These are phyloP conservation scores for Hypholoma sublateritium DNA, from an alignment of 768 basidiomycete genomes.

Conservation along the genomic window DNA sequence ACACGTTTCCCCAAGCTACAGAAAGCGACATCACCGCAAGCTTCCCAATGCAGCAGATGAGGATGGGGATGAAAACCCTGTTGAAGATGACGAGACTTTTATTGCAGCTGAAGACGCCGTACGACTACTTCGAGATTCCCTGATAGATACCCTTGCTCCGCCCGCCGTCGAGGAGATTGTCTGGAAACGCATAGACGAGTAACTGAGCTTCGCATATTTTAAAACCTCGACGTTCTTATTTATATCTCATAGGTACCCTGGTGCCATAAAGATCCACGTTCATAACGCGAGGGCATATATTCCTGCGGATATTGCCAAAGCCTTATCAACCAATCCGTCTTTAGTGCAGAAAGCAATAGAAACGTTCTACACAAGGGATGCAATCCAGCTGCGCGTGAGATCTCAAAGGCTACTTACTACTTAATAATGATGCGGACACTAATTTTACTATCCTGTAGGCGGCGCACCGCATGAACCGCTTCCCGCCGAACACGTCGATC, in stretches of 20 bases:
- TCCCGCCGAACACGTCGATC: constrained; percentile 69
- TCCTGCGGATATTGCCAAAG: constrained; percentile 76
- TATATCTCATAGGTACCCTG: constrained; percentile 63
- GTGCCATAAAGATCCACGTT: constrained; percentile 58
- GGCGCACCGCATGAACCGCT: constrained; percentile 87
- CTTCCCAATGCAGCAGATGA: constrained; percentile 39
- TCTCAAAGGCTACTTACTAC: background rate
- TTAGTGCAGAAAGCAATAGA: constrained; percentile 88
- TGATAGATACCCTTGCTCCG: constrained; percentile 59
- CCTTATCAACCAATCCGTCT: constrained; percentile 58
- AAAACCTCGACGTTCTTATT: background rate
- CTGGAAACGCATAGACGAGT: constrained; percentile 73
- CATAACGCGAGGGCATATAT: constrained; percentile 81
- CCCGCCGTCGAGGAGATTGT: constrained; percentile 60
- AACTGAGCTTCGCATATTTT: constrained; percentile 16
- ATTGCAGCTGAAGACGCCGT: constrained; percentile 65
- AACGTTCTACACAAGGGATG: constrained; percentile 95
- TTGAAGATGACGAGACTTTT: constrained; percentile 48
- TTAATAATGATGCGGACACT: background rate
- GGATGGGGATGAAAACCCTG: constrained; percentile 49
- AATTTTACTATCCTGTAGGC: constrained; percentile 44
- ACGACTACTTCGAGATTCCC: constrained; percentile 53
- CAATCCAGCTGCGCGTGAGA: constrained; percentile 81
- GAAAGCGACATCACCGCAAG: constrained; percentile 48
- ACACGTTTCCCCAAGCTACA: constrained; percentile 67